Percentiles rank a stretch among this genome's conserved stretches.
phyloP scores from a whole-genome alignment of 176 grass and related monocot genomes.

The Oryza coarctata region DNA sequence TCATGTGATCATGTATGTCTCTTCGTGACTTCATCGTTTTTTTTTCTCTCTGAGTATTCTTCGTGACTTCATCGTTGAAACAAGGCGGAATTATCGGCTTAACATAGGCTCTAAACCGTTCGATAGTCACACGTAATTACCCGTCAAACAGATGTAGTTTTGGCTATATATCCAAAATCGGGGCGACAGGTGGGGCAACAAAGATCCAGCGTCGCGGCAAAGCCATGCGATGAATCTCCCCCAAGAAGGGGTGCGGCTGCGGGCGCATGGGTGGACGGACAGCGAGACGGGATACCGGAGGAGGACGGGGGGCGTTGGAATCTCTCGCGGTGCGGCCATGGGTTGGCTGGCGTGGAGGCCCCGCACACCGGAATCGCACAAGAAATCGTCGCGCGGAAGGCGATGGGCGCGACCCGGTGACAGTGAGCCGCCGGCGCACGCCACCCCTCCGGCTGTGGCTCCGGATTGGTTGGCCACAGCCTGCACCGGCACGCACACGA shows the following conservation, averaged over 20 bases:
- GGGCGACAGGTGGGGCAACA: not conserved
- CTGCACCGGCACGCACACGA: no score
- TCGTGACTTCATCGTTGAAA: no score
- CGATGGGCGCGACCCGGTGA: not conserved
- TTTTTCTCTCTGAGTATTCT: no score
- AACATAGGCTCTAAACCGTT: no score
- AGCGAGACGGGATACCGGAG: not conserved
- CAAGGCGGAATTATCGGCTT: no score
- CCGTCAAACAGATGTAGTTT: no score
- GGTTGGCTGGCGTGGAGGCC: constrained; percentile 19
- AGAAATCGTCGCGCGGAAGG: not conserved
- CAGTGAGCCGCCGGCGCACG: constrained; percentile 10
- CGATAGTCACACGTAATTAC: no score
- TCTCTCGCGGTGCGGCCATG: constrained; percentile 11
- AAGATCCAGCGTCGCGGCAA: not conserved
- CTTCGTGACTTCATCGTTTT: no score
- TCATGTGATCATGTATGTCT: no score
- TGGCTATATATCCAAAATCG: not conserved
- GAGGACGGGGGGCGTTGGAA: constrained; percentile 1
- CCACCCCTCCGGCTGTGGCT: no score
- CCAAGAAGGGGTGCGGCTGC: not conserved
- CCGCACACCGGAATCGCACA: not conserved
- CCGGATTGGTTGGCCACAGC: not conserved
- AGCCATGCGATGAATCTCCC: not conserved
- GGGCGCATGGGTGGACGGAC: not conserved